These are phyloP conservation scores for Sarocladiaceae sp. DNA, from an alignment of 2,329 filamentous ascomycete species.

Conservation along the genomic window DNA sequence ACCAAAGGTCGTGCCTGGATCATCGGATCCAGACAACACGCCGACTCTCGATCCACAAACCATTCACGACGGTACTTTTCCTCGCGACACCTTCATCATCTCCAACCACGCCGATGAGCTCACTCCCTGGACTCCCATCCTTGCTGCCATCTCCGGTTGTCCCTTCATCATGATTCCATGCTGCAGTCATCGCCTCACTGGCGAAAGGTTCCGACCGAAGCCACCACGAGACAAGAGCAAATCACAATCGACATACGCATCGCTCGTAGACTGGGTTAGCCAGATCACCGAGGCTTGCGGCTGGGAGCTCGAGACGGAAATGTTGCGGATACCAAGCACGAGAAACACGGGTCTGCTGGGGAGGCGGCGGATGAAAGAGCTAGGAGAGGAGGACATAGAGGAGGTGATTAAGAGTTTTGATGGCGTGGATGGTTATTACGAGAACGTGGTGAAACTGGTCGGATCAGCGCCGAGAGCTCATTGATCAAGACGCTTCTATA, in stretches of 20 bases:
- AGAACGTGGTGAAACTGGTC: conserved; percentile 57
- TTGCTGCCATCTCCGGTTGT: conserved; percentile 67
- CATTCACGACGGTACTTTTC: conserved; percentile 60
- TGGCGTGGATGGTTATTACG: conserved; percentile 50
- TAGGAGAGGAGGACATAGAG: conserved; percentile 31
- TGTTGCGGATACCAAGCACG: conserved; percentile 87
- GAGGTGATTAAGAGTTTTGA: conserved; percentile 44
- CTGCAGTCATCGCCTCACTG: conserved; percentile 82
- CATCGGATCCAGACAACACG: not conserved
- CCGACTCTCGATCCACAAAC: conserved; percentile 11
- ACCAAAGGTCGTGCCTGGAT: conserved; percentile 32
- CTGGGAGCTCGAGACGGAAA: conserved; percentile 73
- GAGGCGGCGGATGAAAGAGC: conserved; percentile 32
- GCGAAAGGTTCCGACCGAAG: conserved; percentile 64
- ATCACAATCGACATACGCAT: conserved; percentile 68
- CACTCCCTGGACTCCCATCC: conserved; percentile 89
- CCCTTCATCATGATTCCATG: conserved; percentile 93
- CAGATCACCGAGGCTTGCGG: conserved; percentile 65
- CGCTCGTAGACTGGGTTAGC: conserved; percentile 72
- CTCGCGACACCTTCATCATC: conserved; percentile 76
- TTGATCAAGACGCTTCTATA: too few species aligned
- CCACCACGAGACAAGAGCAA: conserved; percentile 44
- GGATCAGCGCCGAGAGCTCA: conserved; percentile 37
- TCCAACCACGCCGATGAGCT: conserved; percentile 97
- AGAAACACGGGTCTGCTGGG: conserved; percentile 79